phyloP scores from a whole-genome alignment of 495 filamentous ascomycete species.

The Xylaria bambusicola region DNA sequence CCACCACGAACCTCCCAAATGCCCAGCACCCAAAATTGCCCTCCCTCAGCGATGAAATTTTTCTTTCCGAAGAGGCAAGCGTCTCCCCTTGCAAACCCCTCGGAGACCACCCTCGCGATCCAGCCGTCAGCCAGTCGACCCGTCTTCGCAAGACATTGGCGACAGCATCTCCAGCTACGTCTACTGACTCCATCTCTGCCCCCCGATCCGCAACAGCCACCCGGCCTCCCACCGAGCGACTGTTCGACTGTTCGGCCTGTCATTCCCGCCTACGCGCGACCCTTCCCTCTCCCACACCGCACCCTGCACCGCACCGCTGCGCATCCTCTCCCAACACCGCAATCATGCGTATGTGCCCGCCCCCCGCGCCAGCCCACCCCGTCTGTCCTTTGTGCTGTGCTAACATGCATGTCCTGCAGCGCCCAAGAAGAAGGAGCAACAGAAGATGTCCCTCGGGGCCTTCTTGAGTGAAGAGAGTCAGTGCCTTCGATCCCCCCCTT shows the following conservation, averaged over 20 bases:
- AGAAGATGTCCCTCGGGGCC: constrained; percentile 88
- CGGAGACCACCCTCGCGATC: constrained; percentile 14
- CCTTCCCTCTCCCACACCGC: constrained; percentile 17
- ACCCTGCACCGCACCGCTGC: constrained; percentile 34
- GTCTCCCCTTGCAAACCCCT: constrained; percentile 21
- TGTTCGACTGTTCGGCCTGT: constrained; percentile 25
- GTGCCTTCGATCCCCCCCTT: constrained; percentile 26
- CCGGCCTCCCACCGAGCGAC: constrained; percentile 18
- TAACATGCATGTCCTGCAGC: constrained; percentile 51
- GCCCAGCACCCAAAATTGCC: constrained; percentile 17
- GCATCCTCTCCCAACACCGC: constrained; percentile 55
- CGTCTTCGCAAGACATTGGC: constrained; percentile 15
- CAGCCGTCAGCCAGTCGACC: constrained; percentile 21
- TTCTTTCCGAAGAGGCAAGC: constrained; percentile 20
- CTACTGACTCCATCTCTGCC: too few species aligned
- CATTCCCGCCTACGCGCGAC: constrained; percentile 39
- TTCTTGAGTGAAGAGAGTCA: constrained; percentile 88
- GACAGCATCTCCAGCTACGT: constrained; percentile 7
- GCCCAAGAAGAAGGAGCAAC: constrained; percentile 77
- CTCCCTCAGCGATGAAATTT: constrained; percentile 21
- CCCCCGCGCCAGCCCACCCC: constrained; percentile 16
- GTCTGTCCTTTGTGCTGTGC: constrained; percentile 18
- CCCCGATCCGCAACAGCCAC: background rate
- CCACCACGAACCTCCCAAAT: constrained; percentile 22
- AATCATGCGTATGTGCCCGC: constrained; percentile 80